Conservation (phyloP, 495 filamentous ascomycete species). For the Penicillium odoratum region DNA sequence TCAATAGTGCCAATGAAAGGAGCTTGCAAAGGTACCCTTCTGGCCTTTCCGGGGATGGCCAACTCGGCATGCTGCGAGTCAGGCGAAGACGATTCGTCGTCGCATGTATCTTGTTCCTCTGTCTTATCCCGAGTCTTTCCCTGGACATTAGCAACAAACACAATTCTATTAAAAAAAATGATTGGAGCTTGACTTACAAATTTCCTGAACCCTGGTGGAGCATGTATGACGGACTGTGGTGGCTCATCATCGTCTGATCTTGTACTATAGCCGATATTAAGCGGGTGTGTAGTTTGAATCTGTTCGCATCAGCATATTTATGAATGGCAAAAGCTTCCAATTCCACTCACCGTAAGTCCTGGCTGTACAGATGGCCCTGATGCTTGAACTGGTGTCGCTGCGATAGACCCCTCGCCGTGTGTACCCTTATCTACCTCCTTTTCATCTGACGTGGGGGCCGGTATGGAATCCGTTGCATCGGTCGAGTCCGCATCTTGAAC, state of each 20-base stretch:
- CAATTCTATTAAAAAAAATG: neutral
- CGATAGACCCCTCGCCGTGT: constrained; percentile 1
- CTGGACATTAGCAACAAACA: neutral
- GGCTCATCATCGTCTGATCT: constrained; percentile 66
- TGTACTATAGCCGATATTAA: constrained; percentile 49
- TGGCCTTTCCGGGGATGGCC: constrained; percentile 2
- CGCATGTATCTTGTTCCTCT: constrained; percentile 7
- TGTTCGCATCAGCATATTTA: constrained; percentile 37
- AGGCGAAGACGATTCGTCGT: constrained; percentile 11
- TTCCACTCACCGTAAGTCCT: constrained; percentile 35
- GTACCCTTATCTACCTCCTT: constrained; percentile 2
- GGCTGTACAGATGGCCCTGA: constrained; percentile 16
- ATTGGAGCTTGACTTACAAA: constrained; percentile 58
- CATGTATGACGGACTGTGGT: constrained; percentile 84
- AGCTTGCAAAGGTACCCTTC: constrained; percentile 17
- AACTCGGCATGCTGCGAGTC: constrained; percentile 1
- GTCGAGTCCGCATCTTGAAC: neutral
- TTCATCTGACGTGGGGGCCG: constrained; percentile 2
- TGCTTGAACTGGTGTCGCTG: constrained; percentile 9
- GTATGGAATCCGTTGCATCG: constrained; percentile 1
- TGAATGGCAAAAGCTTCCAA: neutral
- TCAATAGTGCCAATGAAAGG: neutral
- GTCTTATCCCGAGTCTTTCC: neutral
- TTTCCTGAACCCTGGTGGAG: constrained; percentile 71
- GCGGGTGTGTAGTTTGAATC: constrained; percentile 62